These are phyloP conservation scores for Candida sithepensis DNA, from an alignment of 805 yeast species.

Conservation along the genomic window DNA sequence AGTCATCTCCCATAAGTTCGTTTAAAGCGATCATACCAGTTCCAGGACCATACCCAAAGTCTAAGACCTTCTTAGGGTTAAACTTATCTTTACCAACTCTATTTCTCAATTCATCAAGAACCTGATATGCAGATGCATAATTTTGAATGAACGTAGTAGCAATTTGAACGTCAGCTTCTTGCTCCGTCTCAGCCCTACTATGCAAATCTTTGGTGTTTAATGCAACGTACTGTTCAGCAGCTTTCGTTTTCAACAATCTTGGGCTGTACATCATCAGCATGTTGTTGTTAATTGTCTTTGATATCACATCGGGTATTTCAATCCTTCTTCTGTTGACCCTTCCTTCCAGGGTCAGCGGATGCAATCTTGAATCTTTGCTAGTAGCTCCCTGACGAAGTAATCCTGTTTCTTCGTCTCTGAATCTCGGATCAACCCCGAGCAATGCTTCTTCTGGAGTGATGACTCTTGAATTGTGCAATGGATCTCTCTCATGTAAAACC, in stretches of 20 bases:
- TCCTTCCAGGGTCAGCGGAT: slow-evolving; percentile 55
- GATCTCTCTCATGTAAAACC: slow-evolving; percentile 32
- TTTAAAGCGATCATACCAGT: slow-evolving; percentile 87
- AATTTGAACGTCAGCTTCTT: slow-evolving; percentile 75
- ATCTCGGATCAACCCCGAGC: slow-evolving; percentile 29
- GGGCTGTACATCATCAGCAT: slow-evolving; percentile 62
- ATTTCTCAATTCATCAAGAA: slow-evolving; percentile 59
- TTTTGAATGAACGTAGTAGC: slow-evolving; percentile 79
- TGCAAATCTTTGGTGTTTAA: slow-evolving; percentile 54
- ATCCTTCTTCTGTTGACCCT: slow-evolving; percentile 50
- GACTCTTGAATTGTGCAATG: slow-evolving; percentile 31
- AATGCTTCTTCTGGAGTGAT: slow-evolving; percentile 35
- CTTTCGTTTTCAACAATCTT: slow-evolving; percentile 57
- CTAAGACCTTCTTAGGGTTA: slow-evolving; percentile 65
- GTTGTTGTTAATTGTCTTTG: slow-evolving; percentile 59
- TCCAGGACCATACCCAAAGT: slow-evolving; percentile 88
- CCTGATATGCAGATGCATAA: slow-evolving; percentile 66
- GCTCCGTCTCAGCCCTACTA: slow-evolving; percentile 31
- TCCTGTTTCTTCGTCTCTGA: slow-evolving; percentile 31
- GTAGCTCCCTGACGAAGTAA: slow-evolving; percentile 35
- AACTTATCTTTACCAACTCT: slow-evolving; percentile 51
- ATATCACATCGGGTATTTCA: slow-evolving; percentile 51
- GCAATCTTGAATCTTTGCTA: slow-evolving; percentile 52
- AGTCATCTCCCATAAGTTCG: slow-evolving; percentile 69
- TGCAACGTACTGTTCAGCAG: slow-evolving; percentile 33